Percentiles rank a stretch among this genome's conserved stretches.
phyloP scores from a whole-genome alignment of 192 early-diverging fungal species.

The Umbelopsis sp. region DNA sequence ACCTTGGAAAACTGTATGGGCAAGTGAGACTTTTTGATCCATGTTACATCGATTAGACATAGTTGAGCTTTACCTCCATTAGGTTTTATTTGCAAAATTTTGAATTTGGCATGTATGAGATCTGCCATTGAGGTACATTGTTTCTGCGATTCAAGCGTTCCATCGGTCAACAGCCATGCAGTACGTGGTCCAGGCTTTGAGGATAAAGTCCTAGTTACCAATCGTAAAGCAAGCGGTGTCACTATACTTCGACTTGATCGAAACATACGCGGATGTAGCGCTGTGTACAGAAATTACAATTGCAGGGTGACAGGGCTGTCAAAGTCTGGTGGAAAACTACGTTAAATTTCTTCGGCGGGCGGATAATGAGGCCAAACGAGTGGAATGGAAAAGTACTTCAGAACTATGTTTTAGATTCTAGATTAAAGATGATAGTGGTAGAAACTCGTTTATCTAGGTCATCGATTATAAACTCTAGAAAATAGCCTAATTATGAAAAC shows the following conservation, averaged over 20 bases:
- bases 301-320: no score
- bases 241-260: not conserved
- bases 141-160: constrained; percentile 6
- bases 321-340: no score
- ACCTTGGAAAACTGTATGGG: constrained; percentile 18
- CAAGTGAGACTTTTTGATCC: not conserved
- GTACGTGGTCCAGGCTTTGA: not conserved
- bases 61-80: not conserved
- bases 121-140: constrained; percentile 1
- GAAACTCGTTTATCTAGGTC: not conserved
- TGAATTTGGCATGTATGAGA: not conserved
- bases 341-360: no score
- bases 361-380: no score
- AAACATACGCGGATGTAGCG: not conserved
- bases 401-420: no score
- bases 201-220: not conserved
- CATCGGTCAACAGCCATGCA: constrained; percentile 1
- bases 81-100: not conserved
- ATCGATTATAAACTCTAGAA: not conserved
- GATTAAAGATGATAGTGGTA: no score
- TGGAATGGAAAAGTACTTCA: no score
- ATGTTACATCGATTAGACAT: not conserved
- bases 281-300: no score
- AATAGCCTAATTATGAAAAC: not conserved
- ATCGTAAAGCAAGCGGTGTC: not conserved